Evolutionary conservation across 2,329 filamentous ascomycete species (phyloP), one percentile per base, ranked within the genome.

Genomic region (Acrocalymma vagum): DNA sequence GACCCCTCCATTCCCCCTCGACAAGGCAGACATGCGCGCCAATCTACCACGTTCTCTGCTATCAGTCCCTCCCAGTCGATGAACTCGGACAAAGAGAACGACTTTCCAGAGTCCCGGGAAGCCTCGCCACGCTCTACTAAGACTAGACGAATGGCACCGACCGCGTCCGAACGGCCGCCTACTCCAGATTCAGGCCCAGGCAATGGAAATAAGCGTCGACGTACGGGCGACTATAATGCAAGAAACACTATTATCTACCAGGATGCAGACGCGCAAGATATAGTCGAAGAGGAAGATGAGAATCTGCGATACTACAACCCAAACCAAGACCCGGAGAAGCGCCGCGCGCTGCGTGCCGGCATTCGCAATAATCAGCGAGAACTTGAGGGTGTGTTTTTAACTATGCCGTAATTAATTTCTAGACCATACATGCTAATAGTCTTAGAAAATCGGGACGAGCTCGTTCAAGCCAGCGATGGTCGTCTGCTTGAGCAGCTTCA

Each of bases 261-360:
- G 3, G 48, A 58, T 16, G 51, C 35, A 10, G 38, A 36, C n/a
- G 35, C 53, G 13, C 55, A 33, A 5, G 29, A 26, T 6, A 32
- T 25, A 15, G 20, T 35, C 2, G 40, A 51, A 3, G 48, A 64
- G 2, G 56, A 59, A 9, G 57, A 55, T 14, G 56, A 57, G n/a
- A 55, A 69, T 7, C 62, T 65, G 18, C 60, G 41, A 39, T 81
- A 72, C 51, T 95, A 92, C 68, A 88, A 96, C 61, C 92, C 91
- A 1, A 85, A 95, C 46, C 93, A 96, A 64, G 79, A 90, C 41
- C 76, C 87, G 9, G 82, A 87, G 28, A 82, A 91, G 68, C 83
- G 90, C 26, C 81, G 92, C 16, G 73, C 77, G 37, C 73, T 95
- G 22, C 87, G 91, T 45, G 83, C 83, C 42, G 80, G 78, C 8